Evolutionary conservation across 441 rosid species (phyloP).

Genomic region (Breynia disticha): DNA sequence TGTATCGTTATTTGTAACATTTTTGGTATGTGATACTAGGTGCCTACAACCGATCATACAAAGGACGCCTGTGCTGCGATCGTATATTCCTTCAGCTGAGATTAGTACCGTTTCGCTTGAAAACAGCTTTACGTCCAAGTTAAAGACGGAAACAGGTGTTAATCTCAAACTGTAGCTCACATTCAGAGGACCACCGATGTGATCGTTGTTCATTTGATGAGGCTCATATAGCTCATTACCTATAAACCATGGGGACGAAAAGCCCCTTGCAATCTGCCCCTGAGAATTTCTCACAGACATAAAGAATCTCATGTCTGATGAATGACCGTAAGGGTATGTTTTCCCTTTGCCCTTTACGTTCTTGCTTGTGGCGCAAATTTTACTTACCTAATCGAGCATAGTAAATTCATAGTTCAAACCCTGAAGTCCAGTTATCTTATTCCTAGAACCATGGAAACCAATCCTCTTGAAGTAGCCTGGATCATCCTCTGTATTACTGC

Average conservation of each 20-base stretch:
- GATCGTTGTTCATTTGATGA: conserved; percentile 18
- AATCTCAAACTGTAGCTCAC: conserved; percentile 58
- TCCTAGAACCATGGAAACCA: conserved; percentile 33
- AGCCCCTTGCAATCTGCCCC: conserved; percentile 38
- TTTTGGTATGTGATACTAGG: conserved; percentile 15
- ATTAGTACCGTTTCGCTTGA: conserved; percentile 32
- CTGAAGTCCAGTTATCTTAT: conserved; percentile 23
- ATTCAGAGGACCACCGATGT: conserved; percentile 40
- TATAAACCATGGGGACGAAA: conserved; percentile 56
- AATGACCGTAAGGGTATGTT: conserved; percentile 43
- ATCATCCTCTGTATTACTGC: conserved; percentile 35
- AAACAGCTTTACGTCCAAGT: conserved; percentile 17
- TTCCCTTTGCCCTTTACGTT: conserved; percentile 34
- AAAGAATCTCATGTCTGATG: conserved; percentile 64
- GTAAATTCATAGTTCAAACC: conserved; percentile 51
- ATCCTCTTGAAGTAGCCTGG: conserved; percentile 37
- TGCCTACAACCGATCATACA: conserved; percentile 84
- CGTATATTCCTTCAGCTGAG: conserved; percentile 74
- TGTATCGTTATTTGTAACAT: conserved; percentile 17
- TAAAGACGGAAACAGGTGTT: conserved; percentile 14
- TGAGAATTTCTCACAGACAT: conserved; percentile 35
- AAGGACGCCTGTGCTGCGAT: conserved; percentile 47
- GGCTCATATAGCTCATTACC: conserved; percentile 35
- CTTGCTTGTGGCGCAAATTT: conserved; percentile 31
- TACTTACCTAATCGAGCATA: conserved; percentile 27